phyloP scores from a whole-genome alignment of 352 stramenopile genomes.

The Globisporangium cederbergense region DNA sequence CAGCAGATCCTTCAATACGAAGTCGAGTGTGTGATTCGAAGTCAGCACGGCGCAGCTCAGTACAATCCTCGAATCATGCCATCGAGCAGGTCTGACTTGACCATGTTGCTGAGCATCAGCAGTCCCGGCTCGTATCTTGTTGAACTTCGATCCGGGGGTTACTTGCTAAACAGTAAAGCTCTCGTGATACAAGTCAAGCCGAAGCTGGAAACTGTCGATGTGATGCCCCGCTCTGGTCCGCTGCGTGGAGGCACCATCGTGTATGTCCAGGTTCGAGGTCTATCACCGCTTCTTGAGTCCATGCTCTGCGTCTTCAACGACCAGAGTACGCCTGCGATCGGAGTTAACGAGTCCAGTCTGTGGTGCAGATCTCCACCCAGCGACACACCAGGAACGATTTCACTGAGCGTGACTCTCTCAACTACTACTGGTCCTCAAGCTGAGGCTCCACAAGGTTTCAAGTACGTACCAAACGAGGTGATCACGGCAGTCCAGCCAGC shows the following conservation, averaged over 20 bases:
- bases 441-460: not conserved
- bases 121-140: constrained; percentile 5
- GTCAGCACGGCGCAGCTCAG: not conserved
- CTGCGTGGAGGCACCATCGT: constrained; percentile 30
- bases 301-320: constrained; percentile 30
- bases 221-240: constrained; percentile 15
- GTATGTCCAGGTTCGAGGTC: constrained; percentile 15
- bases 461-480: constrained; percentile 28
- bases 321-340: constrained; percentile 5
- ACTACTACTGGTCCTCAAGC: not conserved
- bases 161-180: not conserved
- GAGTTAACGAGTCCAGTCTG: constrained; percentile 14
- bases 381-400: constrained; percentile 14
- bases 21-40: constrained; percentile 1
- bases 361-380: constrained; percentile 23
- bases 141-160: constrained; percentile 1
- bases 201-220: not conserved
- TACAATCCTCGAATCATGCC: not conserved
- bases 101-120: constrained; percentile 1
- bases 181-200: constrained; percentile 3
- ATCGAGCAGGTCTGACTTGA: not conserved
- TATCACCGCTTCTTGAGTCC: constrained; percentile 6
- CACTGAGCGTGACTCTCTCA: constrained; percentile 20
- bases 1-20: not conserved
- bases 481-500: constrained; percentile 25